Evolutionary conservation across 352 stramenopile species (phyloP), one percentile per base, ranked within the genome.

Genomic region (Phytopythium aichiense): DNA sequence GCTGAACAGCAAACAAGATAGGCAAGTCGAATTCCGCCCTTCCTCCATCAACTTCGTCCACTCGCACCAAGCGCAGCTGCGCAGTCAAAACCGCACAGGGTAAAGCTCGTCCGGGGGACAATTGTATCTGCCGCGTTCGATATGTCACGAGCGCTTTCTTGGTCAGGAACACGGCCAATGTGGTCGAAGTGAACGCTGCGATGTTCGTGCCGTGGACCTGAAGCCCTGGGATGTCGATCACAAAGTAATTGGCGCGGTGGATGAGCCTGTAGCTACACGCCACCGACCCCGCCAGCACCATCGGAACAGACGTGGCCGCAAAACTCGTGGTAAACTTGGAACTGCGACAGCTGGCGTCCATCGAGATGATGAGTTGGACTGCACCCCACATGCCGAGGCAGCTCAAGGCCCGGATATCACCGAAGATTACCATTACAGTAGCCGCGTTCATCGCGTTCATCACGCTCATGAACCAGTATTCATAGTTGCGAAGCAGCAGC

Each of bases 381-480:
- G 23, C 23, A 7, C 16, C 12, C 48, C 23, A 37, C 23, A 54
- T 20, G 23, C 11, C 11, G 28, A 37, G 9, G 12, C 28, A 31
- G 25, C 23, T 37, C 28, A 37, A 4, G 0, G 48, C 11, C 0
- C 48, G 48, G 15, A 22, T 8, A 20, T 54, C 48, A 2, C 23
- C 11, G 48, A 54, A n/a, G 28, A 54, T 37, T 2, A 22, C 5
- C 1, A 13, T 11, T 23, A 37, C 23, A 13, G 23, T 37, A 2
- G 16, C n/a, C 46, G 2, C 30, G 25, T 52, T 52, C 12, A 69
- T 22, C 2, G 65, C 64, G 56, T 61, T 74, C 57, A 76, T 54
- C 20, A 71, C 30, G 43, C 63, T 68, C 1, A 66, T 67, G 56
- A 79, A 79, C 13, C 71, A 46, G 11, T 72, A 74, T 13, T 66